Evolutionary conservation across 1,139 yeast species (phyloP).

Genomic region (Pichia sp.): DNA sequence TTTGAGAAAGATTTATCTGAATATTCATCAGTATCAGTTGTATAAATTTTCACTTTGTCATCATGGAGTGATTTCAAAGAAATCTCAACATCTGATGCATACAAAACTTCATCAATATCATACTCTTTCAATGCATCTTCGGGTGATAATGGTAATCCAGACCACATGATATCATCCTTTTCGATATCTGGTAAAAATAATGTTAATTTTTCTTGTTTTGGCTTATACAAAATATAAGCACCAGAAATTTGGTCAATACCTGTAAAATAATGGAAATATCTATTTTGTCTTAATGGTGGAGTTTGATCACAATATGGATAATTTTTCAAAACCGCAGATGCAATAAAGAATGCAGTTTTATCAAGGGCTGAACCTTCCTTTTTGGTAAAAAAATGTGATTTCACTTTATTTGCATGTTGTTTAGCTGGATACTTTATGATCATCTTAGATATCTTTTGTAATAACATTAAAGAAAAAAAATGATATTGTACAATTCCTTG

Average conservation of each 20-base stretch:
- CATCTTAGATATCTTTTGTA: not conserved
- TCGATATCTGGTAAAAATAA: slow-evolving; percentile 79
- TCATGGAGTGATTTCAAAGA: slow-evolving; percentile 1
- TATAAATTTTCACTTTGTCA: slow-evolving; percentile 29
- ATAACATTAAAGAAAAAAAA: not conserved
- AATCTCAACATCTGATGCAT: slow-evolving; percentile 38
- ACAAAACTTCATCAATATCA: slow-evolving; percentile 78
- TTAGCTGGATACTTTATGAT: slow-evolving; percentile 64
- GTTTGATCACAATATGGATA: slow-evolving; percentile 79
- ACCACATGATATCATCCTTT: slow-evolving; percentile 92
- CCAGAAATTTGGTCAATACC: slow-evolving; percentile 80
- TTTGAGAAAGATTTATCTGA: slow-evolving; percentile 30
- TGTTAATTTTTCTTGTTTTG: slow-evolving; percentile 49
- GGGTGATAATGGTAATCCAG: slow-evolving; percentile 73
- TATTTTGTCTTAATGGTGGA: slow-evolving; percentile 76
- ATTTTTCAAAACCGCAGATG: slow-evolving; percentile 57
- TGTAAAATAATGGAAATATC: slow-evolving; percentile 80
- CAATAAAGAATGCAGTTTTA: slow-evolving; percentile 39
- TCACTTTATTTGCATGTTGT: slow-evolving; percentile 53
- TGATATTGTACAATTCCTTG: no score
- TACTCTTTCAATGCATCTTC: slow-evolving; percentile 58
- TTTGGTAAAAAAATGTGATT: slow-evolving; percentile 35
- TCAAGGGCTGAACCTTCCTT: slow-evolving; percentile 17
- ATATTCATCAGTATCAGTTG: slow-evolving; percentile 41
- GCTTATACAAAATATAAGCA: slow-evolving; percentile 56